Base-by-base conservation (phyloP, 345 rosid species). In the Erysimum cheiranthoides region DNA sequence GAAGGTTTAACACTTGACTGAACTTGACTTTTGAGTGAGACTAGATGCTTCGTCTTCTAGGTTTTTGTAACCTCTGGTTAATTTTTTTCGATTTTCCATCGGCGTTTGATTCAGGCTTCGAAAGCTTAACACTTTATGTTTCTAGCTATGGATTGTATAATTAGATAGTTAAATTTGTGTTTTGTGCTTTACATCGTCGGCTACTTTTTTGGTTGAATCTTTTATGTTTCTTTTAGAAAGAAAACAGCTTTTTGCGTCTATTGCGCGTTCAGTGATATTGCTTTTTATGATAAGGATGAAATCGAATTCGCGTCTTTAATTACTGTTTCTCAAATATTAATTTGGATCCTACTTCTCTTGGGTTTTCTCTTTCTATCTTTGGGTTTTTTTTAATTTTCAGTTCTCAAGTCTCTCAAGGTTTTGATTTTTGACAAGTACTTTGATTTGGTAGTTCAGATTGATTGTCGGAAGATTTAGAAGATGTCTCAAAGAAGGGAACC, bases 401-500 rank as follows among this genome's bases (percentile, higher is more conserved):
- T 50, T 66, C 32, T 27, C n/a, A 0, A 47, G 45, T 31, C 11
- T 53, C 25, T 46, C 12, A 10, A 17, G 73, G 30, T 60, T 75
- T 31, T 73, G 67, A 70, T 42, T 60, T 75, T 31, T 73, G 67
- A 70, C 49, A 53, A 66, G 50, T 35, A 14, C 6, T 58, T 58
- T 39, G 5, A 27, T 59, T 32, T 32, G 63, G 60, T 67, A 51
- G 46, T 59, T 67, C 53, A 60, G 78, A 16, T 27, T 65, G 54
- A 64, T 38, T 71, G 57, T 18, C 17, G 61, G 62, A 56, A 67
- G 64, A 34, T 47, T 25, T 61, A 25, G 50, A 82, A 78, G 79
- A 85, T 85, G 91, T 77, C 91, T 28, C 83, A 62, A 27, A 81
- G 86, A 50, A 82, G 86, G 72, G 86, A 60, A 16, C 36, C 77